Base-by-base conservation (phyloP, 2,329 filamentous ascomycete genomes). In the Alternaria atra region DNA sequence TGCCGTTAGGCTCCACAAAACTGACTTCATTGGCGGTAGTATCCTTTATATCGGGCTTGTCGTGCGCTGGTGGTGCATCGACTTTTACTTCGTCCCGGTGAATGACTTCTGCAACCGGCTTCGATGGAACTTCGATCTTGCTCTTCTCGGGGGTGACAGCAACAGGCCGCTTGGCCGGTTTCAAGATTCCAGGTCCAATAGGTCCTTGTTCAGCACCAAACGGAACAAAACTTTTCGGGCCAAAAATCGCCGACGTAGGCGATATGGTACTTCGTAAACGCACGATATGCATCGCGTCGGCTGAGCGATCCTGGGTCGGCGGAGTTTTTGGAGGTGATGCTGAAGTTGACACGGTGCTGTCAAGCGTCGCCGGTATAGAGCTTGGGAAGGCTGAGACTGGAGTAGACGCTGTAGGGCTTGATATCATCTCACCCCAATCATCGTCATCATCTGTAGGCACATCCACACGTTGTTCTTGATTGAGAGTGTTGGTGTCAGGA, bases 361-460 rank as follows among this genome's bases (percentile, higher is more conserved):
- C 54, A 1, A 48, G 61, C 2, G 56, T 56, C 32, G 55, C 58
- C 5, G 63, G 35, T 42, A 65, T 29, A 13, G 47, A 46, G 17
- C 57, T 63, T 12, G 67, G 40, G 27, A 63, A 62, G 15, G 65
- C 60, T 9, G 68, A 59, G 20, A 64, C 62, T 13, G 66, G 64
- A 30, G 61, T 68, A n/a, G 74, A 65, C 1, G 72, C 52, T 8
- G 71, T 72, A 50, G 77, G 74, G 13, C 71, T 78, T 43, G 77
- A 71, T 42, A 79, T 72, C 77, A 79, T 79, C 40, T 79, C 77
- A 53, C 77, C 77, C 77, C 77, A 79, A 25, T 78, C 74, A 27
- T 79, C 77, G 13, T 77, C 74, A 42, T 70, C 68, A 25, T 77
- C 70, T 40, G 61, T 51, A 20, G 55, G 54, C 13, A 32, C 52